Evolutionary conservation across 306 rosid genomes (phyloP), one percentile per base, ranked within the genome.

Genomic region (Comarum palustre): DNA sequence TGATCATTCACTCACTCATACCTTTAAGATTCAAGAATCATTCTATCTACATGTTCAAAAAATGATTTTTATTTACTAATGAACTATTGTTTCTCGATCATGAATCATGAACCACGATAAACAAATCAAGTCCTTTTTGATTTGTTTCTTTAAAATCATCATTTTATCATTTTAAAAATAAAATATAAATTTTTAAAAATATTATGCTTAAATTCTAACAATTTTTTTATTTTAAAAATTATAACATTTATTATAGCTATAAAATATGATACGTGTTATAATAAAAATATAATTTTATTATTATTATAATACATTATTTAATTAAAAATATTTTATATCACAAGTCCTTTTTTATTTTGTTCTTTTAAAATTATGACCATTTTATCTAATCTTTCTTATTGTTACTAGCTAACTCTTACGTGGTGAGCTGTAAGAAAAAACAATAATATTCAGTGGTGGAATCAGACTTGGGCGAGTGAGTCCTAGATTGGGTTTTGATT

Each of bases 11-110:
- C 15, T 27, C 8, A 1, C 17, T 6, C 36, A 29, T 15, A 71
- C 51, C 38, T 55, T 41, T 9, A 32, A 24, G 66, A 71, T 71
- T 55, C 51, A n/a, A n/a, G n/a, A n/a, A n/a, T n/a, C n/a, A n/a
- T n/a, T n/a, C n/a, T n/a, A n/a, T 59, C 17, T 59, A 31, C 36
- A 60, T 5, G 64, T 58, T 58, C n/a, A 14, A 59, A 59, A 29
- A 1, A 27, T 59, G 12, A 59, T 5, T 69, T 50, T 54, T 7
- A 14, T 8, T 8, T 6, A 1, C 3, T 4, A 41, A 8, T 38
- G 24, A 39, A 8, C 19, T 38, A 42, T 39, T 14, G 3, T 29
- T 11, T 71, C 24, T 2, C 17, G 22, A 54, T 52, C 74, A 71
- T 71, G 51, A 22, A 38, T 71, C 47, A 54, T 54, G 52, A 38